Conservation (phyloP, 2,329 filamentous ascomycete species). For the Blastomyces gilchristii region DNA sequence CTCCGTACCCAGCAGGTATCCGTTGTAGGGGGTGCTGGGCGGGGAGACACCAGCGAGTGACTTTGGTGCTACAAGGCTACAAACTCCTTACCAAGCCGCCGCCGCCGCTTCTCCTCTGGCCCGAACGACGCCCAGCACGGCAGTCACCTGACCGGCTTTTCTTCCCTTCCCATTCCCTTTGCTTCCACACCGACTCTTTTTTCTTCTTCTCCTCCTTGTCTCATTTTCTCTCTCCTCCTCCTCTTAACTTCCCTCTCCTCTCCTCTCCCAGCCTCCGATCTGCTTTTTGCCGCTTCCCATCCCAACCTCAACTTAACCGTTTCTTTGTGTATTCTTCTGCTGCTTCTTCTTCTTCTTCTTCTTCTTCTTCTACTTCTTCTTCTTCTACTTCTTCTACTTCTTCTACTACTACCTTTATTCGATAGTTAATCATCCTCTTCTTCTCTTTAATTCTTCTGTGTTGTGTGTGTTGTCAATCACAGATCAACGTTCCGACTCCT, state of each 20-base stretch:
- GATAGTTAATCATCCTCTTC: slow-evolving; percentile 8
- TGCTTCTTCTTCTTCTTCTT: too few species aligned
- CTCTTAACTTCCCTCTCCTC: slow-evolving; percentile 9
- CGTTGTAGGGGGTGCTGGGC: background rate
- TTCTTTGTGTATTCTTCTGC: too few species aligned
- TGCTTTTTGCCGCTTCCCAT: too few species aligned
- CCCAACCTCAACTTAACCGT: too few species aligned
- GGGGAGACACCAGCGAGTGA: background rate
- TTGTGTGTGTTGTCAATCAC: background rate
- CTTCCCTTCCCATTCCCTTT: too few species aligned
- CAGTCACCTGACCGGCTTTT: background rate
- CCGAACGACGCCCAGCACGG: too few species aligned
- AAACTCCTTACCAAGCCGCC: too few species aligned
- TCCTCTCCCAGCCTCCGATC: slow-evolving; percentile 16
- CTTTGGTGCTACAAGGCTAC: background rate
- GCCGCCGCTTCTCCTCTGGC: too few species aligned
- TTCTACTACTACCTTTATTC: background rate
- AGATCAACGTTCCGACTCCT: background rate
- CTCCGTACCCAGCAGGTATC: background rate
- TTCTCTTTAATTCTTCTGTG: slow-evolving; percentile 14
- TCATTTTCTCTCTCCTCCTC: background rate
- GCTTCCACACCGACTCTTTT: slow-evolving; percentile 13
- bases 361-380: background rate
- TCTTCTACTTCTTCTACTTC: slow-evolving; percentile 14
- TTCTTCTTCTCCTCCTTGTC: slow-evolving; percentile 15